Evolutionary conservation across 2,329 filamentous ascomycete species (phyloP).

Genomic region (Dactylella cylindrospora): DNA sequence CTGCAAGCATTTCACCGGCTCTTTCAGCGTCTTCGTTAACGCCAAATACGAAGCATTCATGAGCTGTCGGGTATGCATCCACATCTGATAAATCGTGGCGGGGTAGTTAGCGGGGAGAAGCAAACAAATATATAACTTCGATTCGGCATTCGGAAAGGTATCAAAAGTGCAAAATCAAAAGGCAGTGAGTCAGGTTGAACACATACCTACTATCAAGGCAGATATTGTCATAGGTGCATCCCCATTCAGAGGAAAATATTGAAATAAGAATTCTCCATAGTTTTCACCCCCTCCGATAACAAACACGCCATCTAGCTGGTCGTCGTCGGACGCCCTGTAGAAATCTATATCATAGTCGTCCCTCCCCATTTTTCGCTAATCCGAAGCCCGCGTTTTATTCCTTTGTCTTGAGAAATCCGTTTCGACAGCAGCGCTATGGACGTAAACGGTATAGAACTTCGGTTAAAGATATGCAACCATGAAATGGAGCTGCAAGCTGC

Average conservation of each 20-base stretch:
- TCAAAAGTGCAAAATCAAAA: too few species aligned
- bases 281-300: slow-evolving; percentile 33
- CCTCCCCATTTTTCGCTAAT: slow-evolving; percentile 16
- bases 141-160: too few species aligned
- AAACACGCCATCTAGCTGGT: slow-evolving; percentile 32
- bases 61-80: slow-evolving; percentile 9
- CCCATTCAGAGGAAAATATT: slow-evolving; percentile 31
- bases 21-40: slow-evolving; percentile 23
- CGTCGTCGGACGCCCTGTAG: slow-evolving; percentile 37
- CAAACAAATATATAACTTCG: too few species aligned
- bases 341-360: slow-evolving; percentile 40
- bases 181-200: background rate
- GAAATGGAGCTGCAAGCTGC: too few species aligned
- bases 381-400: background rate
- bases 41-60: slow-evolving; percentile 39
- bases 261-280: slow-evolving; percentile 37
- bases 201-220: slow-evolving; percentile 28
- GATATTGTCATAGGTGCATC: slow-evolving; percentile 31
- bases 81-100: too few species aligned
- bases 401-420: too few species aligned
- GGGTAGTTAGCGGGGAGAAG: too few species aligned
- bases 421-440: too few species aligned
- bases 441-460: too few species aligned
- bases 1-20: slow-evolving; percentile 22
- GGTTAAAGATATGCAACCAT: too few species aligned